Evolutionary conservation across 345 rosid genomes (phyloP).

Genomic region (Syzygium aromaticum): DNA sequence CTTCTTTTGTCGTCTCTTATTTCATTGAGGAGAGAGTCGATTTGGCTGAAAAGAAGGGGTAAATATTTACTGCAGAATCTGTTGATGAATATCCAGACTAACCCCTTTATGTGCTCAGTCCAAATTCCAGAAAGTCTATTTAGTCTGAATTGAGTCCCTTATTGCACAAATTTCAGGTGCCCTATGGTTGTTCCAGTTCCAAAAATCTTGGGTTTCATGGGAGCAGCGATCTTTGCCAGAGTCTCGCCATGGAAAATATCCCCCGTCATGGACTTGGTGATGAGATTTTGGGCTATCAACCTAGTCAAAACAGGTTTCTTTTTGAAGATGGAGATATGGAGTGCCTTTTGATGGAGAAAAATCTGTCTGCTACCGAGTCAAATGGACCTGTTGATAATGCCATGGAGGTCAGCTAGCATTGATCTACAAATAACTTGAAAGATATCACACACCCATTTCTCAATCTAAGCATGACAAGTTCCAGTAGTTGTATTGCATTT

Average conservation of each 20-base stretch:
- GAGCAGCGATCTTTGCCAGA: slow-evolving; percentile 47
- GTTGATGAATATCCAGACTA: not conserved
- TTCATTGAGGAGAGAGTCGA: not conserved
- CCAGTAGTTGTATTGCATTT: not conserved
- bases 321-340: slow-evolving; percentile 28
- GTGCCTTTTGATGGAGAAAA: slow-evolving; percentile 27
- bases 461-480: not conserved
- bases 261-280: slow-evolving; percentile 36
- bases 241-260: slow-evolving; percentile 42
- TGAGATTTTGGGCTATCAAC: slow-evolving; percentile 35
- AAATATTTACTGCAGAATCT: not conserved
- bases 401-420: slow-evolving; percentile 27
- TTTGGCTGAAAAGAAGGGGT: not conserved
- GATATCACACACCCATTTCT: not conserved
- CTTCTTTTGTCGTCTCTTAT: not conserved
- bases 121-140: not conserved
- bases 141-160: not conserved
- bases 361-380: slow-evolving; percentile 29
- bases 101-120: not conserved
- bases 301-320: slow-evolving; percentile 21
- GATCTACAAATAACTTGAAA: not conserved
- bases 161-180: not conserved
- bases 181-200: slow-evolving; percentile 23
- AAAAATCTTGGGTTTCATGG: slow-evolving; percentile 35
- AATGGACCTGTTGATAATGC: slow-evolving; percentile 35